Evolutionary conservation across 2,329 filamentous ascomycete genomes (phyloP).

Genomic region (Fusarium foetens): DNA sequence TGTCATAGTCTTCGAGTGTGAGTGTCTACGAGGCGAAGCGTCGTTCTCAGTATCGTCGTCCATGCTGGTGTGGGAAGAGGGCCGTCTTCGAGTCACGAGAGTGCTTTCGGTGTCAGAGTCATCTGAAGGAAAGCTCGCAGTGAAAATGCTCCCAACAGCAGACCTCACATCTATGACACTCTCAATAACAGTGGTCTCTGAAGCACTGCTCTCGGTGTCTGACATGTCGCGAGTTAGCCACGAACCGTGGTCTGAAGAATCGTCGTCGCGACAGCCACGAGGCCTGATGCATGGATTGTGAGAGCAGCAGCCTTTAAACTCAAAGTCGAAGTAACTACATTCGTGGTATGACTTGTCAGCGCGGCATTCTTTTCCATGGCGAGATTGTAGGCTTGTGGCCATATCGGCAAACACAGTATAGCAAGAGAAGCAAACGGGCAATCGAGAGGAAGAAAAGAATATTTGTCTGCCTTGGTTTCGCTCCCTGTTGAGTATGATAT

Average conservation of each 20-base stretch:
- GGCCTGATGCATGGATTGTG: constrained; percentile 54
- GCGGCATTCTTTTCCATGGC: constrained; percentile 42
- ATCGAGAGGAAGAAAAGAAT: background rate
- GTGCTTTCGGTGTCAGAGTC: background rate
- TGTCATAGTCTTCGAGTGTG: constrained; percentile 42
- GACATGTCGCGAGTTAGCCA: constrained; percentile 5
- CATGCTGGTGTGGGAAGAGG: background rate
- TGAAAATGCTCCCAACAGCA: background rate
- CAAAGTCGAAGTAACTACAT: constrained; percentile 52
- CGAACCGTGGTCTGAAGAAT: background rate
- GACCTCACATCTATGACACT: background rate
- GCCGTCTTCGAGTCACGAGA: background rate
- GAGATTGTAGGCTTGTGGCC: constrained; percentile 16
- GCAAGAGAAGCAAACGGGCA: constrained; percentile 3
- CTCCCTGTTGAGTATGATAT: background rate
- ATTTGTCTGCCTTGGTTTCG: background rate
- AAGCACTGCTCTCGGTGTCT: background rate
- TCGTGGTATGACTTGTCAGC: constrained; percentile 49
- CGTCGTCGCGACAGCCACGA: constrained; percentile 12
- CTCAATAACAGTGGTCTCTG: background rate
- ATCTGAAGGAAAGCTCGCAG: background rate
- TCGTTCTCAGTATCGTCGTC: constrained; percentile 1
- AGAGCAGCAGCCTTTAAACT: constrained; percentile 56
- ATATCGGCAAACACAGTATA: constrained; percentile 21
- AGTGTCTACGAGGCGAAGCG: background rate